These are phyloP conservation scores for Odontarrhena argentea DNA, from an alignment of 345 rosid species.

Conservation along the genomic window DNA sequence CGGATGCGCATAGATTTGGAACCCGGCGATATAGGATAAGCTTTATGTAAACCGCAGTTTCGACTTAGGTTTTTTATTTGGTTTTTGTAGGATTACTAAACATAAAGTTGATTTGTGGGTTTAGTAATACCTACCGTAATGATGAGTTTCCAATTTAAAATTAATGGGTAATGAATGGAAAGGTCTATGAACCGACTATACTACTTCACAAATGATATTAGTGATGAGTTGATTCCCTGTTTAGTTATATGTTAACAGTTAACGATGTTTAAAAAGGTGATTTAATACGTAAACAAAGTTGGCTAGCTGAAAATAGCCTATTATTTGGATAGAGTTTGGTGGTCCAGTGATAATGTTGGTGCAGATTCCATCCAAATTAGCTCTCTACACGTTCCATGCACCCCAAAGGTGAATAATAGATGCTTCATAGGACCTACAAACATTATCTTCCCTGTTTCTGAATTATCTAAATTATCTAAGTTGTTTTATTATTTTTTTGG, in stretches of 20 bases:
- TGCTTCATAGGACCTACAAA: background rate
- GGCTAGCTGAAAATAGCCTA: constrained; percentile 15
- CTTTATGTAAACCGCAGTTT: too few species aligned
- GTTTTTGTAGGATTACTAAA: background rate
- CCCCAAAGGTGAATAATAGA: constrained; percentile 8
- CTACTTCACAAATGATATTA: too few species aligned
- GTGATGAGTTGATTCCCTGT: constrained; percentile 6
- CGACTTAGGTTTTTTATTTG: too few species aligned
- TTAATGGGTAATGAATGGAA: too few species aligned
- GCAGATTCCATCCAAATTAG: constrained; percentile 13
- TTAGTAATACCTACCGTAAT: background rate
- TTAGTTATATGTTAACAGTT: background rate
- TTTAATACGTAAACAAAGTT: too few species aligned
- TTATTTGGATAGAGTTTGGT: constrained; percentile 19
- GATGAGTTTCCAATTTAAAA: too few species aligned
- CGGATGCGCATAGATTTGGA: too few species aligned
- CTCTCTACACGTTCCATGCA: constrained; percentile 7
- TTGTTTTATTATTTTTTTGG: too few species aligned
- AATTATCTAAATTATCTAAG: too few species aligned
- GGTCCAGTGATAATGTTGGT: constrained; percentile 19
- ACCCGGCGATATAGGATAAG: too few species aligned
- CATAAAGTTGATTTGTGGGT: background rate
- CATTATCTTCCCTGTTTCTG: constrained; percentile 14
- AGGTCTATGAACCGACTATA: too few species aligned
- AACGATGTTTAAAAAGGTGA: background rate